Evolutionary conservation across 1,284 basidiomycete species (phyloP).

Genomic region (Termitomyces sp.): DNA sequence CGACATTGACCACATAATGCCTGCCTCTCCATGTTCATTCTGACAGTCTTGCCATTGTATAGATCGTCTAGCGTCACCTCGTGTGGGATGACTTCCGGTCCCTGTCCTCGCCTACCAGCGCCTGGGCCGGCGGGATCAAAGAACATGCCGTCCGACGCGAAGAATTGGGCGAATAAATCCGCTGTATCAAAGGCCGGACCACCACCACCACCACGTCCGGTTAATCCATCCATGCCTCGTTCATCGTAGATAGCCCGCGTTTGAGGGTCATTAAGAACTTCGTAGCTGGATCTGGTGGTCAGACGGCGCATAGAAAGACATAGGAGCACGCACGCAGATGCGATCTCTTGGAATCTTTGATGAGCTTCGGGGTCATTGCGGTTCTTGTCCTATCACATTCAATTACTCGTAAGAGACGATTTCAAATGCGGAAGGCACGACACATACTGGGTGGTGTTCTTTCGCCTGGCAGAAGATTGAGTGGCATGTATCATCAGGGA

Average conservation of each 20-base stretch:
- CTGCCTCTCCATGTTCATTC: conserved; percentile 87
- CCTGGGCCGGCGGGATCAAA: conserved; percentile 53
- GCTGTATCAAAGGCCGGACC: conserved; percentile 52
- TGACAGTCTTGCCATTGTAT: conserved; percentile 87
- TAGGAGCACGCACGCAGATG: conserved; percentile 64
- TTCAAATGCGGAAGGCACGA: background rate
- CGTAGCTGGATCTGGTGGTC: conserved; percentile 53
- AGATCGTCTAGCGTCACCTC: conserved; percentile 89
- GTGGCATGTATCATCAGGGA: conserved; percentile 15
- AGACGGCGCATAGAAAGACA: conserved; percentile 5
- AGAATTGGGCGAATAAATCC: conserved; percentile 79
- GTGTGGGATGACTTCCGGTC: conserved; percentile 76
- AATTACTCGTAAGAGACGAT: background rate
- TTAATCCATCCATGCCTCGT: conserved; percentile 70
- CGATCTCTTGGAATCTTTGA: conserved; percentile 85
- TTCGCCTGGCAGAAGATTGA: conserved; percentile 58
- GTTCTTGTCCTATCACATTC: conserved; percentile 45
- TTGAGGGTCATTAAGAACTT: conserved; percentile 77
- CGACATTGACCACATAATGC: conserved; percentile 76
- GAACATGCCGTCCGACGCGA: conserved; percentile 41
- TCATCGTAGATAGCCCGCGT: conserved; percentile 78
- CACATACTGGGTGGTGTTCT: conserved; percentile 83
- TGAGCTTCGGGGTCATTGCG: conserved; percentile 74
- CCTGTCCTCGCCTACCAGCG: conserved; percentile 41
- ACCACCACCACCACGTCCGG: conserved; percentile 39